Conservation (phyloP, 2,329 filamentous ascomycete genomes). For the Davidsoniella neocaledoniae region DNA sequence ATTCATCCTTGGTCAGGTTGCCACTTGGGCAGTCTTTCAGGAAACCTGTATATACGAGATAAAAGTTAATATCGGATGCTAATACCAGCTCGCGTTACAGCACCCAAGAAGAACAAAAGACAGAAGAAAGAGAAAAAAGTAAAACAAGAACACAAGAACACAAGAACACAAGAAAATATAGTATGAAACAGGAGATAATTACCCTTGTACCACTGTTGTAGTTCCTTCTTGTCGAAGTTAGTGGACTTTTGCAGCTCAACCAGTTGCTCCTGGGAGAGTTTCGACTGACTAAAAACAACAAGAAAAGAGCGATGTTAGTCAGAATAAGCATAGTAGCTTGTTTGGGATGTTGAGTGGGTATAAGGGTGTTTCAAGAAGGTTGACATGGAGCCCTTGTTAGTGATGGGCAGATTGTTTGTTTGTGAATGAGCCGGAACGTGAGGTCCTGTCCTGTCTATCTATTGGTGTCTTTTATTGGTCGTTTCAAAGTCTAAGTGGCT, state of each 20-base stretch:
- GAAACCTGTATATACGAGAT: slow-evolving; percentile 48
- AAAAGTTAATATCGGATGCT: background rate
- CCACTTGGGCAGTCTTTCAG: slow-evolving; percentile 95
- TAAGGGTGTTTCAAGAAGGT: too few species aligned
- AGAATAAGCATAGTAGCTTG: background rate
- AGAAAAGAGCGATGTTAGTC: too few species aligned
- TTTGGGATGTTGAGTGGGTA: background rate
- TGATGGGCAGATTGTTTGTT: too few species aligned
- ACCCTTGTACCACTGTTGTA: slow-evolving; percentile 99
- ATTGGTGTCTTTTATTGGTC: too few species aligned
- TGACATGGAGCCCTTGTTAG: too few species aligned
- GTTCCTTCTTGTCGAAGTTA: slow-evolving; percentile 98
- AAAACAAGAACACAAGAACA: slow-evolving; percentile 2
- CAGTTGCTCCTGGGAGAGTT: slow-evolving; percentile 92
- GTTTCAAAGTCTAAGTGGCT: too few species aligned
- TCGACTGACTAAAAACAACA: slow-evolving; percentile 59
- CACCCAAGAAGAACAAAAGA: background rate
- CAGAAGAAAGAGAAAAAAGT: slow-evolving; percentile 5
- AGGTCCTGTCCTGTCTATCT: too few species aligned
- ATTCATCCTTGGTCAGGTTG: slow-evolving; percentile 94
- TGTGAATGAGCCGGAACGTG: too few species aligned
- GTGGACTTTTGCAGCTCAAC: slow-evolving; percentile 90
- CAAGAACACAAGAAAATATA: slow-evolving; percentile 1
- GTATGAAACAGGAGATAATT: slow-evolving; percentile 18
- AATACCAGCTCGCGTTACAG: background rate